These are phyloP conservation scores for Cynara cardunculus DNA, from an alignment of 129 eudicot genomes.

Conservation along the genomic window DNA sequence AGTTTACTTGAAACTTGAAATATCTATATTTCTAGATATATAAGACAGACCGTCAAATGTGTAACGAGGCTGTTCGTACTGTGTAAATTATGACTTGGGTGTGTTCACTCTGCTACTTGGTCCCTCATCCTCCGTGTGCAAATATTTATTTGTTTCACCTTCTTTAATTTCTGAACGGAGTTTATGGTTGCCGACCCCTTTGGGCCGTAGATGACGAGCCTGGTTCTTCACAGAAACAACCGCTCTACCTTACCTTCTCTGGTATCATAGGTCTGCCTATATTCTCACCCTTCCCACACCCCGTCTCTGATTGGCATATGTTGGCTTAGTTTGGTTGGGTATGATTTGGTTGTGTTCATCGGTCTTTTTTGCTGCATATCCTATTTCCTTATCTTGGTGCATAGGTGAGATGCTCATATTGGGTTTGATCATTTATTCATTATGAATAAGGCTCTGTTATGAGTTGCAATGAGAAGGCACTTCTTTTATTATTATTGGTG, in stretches of 20 bases:
- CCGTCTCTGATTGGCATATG: neutral
- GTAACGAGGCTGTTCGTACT: conserved; percentile 19
- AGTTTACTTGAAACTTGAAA: conserved; percentile 22
- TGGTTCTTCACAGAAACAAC: neutral
- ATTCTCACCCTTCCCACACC: neutral
- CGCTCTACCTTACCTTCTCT: neutral
- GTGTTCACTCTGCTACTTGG: conserved; percentile 9
- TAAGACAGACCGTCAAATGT: conserved; percentile 14
- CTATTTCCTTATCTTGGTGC: neutral
- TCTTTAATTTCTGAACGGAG: neutral
- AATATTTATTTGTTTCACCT: neutral
- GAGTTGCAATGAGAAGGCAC: neutral
- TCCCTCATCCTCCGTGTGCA: conserved; percentile 6
- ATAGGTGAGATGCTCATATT: neutral
- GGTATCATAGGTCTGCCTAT: neutral
- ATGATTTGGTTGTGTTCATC: no score
- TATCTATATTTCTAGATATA: conserved; percentile 12
- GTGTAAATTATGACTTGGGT: conserved; percentile 29
- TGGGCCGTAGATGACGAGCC: neutral
- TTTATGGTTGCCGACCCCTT: neutral
- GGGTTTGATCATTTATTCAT: neutral
- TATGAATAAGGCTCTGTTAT: neutral
- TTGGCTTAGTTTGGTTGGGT: neutral
- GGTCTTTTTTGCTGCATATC: neutral
- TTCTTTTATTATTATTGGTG: neutral